phyloP scores from a whole-genome alignment of 306 rosid species.

The Acacia confusa region DNA sequence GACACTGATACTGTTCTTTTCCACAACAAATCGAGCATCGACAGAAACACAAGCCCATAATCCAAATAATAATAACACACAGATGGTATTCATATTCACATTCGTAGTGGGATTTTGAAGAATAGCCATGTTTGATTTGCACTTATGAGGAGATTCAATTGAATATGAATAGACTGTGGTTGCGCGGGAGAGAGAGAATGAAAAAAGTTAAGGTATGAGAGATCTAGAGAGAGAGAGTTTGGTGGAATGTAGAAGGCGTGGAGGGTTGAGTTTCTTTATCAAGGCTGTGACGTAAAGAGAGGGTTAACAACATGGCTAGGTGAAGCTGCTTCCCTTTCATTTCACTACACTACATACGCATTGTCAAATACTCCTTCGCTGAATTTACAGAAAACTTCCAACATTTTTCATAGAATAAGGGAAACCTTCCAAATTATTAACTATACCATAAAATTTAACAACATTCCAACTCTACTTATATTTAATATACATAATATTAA shows the following conservation, averaged over 20 bases:
- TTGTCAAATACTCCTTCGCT: neutral
- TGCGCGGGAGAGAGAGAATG: neutral
- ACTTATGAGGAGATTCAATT: too few species aligned
- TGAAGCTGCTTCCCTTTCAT: neutral
- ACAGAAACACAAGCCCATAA: neutral
- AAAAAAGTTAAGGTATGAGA: constrained; percentile 11
- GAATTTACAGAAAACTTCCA: too few species aligned
- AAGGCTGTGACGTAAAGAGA: constrained; percentile 60
- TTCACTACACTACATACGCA: neutral
- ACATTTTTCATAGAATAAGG: too few species aligned
- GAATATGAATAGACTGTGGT: neutral
- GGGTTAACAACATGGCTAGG: constrained; percentile 40
- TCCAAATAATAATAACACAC: neutral
- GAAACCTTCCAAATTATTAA: too few species aligned
- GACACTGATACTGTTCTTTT: constrained; percentile 72
- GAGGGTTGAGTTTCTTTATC: constrained; percentile 42
- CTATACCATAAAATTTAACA: too few species aligned
- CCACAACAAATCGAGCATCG: constrained; percentile 71
- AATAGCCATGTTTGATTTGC: constrained; percentile 34
- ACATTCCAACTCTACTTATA: too few species aligned
- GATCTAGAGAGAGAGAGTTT: neutral
- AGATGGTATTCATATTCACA: neutral
- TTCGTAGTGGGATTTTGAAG: neutral
- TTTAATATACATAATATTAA: too few species aligned
- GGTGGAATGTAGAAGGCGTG: constrained; percentile 1